Evolutionary conservation across 495 filamentous ascomycete genomes (phyloP), one percentile per base, ranked within the genome.

Genomic region (Hypoxylon cercidicola): DNA sequence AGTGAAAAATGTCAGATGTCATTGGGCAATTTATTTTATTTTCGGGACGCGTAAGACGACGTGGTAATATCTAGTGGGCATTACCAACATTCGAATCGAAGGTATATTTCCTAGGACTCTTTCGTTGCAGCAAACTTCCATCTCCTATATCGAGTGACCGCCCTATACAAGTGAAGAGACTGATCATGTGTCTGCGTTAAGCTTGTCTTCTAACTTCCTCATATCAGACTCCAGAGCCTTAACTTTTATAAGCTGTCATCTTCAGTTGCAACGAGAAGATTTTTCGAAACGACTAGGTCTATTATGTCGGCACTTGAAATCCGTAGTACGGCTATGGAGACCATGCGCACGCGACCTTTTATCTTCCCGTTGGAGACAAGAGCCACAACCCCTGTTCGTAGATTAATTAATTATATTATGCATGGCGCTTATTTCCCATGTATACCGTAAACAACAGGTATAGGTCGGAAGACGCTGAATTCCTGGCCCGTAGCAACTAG

Each of bases 401-500:
- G n/a, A n/a, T n/a, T n/a, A n/a, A n/a, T n/a, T n/a, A n/a, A n/a
- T n/a, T n/a, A n/a, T n/a, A n/a, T n/a, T n/a, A n/a, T n/a, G n/a
- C n/a, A n/a, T n/a, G n/a, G n/a, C n/a, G n/a, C 45, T 56, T 62
- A 71, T 58, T 73, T 73, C 28, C 51, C 62, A 35, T 73, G 71
- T 30, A 73, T 60, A n/a, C 71, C 71, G n/a, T 66, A 73, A 15
- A 73, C 71, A n/a, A 71, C 71, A 25, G 71, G 71, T 63, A 90
- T 89, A 2, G 88, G 89, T 71, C 86, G 83, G 72, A 90, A 89
- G 19, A 89, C 83, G 66, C 87, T 86, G 75, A 98, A 97, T 73
- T 84, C 86, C 57, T 91, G 88, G 11, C 95, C 95, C 5, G 95
- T 99, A 8, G 92, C 93, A 77, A 97, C 88, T 21, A 97, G 78